Evolutionary conservation across 306 rosid species (phyloP).

Genomic region (Vachellia pachyceras): DNA sequence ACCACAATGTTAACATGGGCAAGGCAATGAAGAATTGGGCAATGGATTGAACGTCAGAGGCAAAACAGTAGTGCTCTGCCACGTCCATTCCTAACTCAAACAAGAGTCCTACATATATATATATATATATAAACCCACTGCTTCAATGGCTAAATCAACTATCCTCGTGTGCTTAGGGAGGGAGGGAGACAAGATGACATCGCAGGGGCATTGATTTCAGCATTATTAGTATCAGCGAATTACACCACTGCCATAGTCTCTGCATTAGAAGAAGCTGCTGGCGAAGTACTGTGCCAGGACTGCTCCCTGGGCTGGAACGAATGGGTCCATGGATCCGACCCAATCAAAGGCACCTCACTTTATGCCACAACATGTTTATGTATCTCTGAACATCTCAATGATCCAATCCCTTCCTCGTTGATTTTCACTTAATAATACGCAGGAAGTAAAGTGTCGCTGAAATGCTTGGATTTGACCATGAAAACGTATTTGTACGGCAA

Average conservation of each 20-base stretch:
- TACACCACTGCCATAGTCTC: constrained; percentile 42
- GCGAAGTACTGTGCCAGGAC: constrained; percentile 88
- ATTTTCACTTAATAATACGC: background rate
- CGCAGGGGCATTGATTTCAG: constrained; percentile 30
- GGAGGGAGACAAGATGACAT: constrained; percentile 39
- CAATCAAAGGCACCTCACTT: constrained; percentile 60
- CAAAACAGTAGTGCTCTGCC: background rate
- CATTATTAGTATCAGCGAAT: constrained; percentile 44
- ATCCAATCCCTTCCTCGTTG: background rate
- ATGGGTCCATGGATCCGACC: constrained; percentile 67
- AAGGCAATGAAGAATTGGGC: background rate
- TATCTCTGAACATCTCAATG: background rate
- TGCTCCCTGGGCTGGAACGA: constrained; percentile 77
- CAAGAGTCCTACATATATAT: background rate
- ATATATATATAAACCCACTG: background rate
- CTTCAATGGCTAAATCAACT: background rate
- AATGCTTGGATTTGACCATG: constrained; percentile 67
- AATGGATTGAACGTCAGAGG: constrained; percentile 16
- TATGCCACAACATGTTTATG: background rate
- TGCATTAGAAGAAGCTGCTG: constrained; percentile 46
- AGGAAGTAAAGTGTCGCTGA: constrained; percentile 69
- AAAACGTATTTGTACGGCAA: constrained; percentile 48
- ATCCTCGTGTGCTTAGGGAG: constrained; percentile 7
- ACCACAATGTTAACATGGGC: too few relatives aligned
- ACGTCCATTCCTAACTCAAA: background rate